Evolutionary conservation across 176 grass and related monocot species (phyloP).

Genomic region (Themeda triandra): DNA sequence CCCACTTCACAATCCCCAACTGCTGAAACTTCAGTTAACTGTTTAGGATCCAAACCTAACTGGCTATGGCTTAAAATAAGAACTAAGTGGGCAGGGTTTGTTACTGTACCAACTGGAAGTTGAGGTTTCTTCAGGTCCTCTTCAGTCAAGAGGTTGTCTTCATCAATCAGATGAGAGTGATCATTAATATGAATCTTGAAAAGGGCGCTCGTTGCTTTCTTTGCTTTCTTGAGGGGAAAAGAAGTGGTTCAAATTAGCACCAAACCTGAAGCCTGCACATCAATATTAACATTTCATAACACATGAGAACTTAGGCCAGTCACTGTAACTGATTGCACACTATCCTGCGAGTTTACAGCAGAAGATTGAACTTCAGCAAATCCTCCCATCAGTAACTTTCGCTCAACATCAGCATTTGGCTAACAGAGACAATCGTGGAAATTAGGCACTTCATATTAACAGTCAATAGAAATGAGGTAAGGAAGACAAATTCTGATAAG

Average conservation of each 20-base stretch:
- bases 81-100: not conserved
- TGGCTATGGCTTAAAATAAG: not conserved
- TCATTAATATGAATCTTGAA: constrained; percentile 74
- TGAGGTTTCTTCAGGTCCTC: constrained; percentile 94
- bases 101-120: constrained; percentile 64
- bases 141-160: constrained; percentile 88
- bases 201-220: constrained; percentile 43
- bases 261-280: not conserved
- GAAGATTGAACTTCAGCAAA: constrained; percentile 66
- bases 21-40: constrained; percentile 17
- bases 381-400: constrained; percentile 72
- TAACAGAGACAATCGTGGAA: constrained; percentile 20
- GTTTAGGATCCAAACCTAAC: constrained; percentile 4
- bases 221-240: constrained; percentile 61
- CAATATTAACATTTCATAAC: not conserved
- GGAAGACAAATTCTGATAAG: not conserved
- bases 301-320: constrained; percentile 16
- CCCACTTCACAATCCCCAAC: constrained; percentile 87
- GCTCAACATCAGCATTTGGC: constrained; percentile 56
- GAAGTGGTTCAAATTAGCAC: constrained; percentile 33
- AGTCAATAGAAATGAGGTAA: not conserved
- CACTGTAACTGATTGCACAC: constrained; percentile 47
- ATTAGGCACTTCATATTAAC: not conserved
- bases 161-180: constrained; percentile 77
- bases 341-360: constrained; percentile 31